A percentile compares a stretch with the other conserved stretches of the same genome.
phyloP scores from a whole-genome alignment of 306 rosid species.

The Prunus padus region DNA sequence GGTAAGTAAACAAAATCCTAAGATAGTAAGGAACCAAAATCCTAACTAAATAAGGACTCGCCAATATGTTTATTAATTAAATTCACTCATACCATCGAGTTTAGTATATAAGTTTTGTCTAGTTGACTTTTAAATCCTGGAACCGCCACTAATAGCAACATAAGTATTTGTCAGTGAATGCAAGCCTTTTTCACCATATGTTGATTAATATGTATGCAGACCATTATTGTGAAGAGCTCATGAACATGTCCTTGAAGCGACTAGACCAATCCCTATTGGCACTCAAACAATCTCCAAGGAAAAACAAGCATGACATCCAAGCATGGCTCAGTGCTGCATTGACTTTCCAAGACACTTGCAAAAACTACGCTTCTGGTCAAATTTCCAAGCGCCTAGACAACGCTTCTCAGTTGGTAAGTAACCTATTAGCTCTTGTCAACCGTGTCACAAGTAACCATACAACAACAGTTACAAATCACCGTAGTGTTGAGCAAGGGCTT shows the following conservation, averaged over 20 bases:
- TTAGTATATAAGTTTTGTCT: no score
- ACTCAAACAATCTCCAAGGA: conserved; percentile 24
- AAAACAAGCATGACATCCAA: conserved; percentile 45
- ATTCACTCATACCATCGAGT: no score
- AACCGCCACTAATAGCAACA: no score
- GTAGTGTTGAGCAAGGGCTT: background rate
- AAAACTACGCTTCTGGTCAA: conserved; percentile 29
- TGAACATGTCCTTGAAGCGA: conserved; percentile 40
- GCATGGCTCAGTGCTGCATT: conserved; percentile 58
- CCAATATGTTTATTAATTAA: no score
- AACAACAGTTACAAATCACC: background rate
- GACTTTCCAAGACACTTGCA: conserved; percentile 51
- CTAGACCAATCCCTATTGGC: conserved; percentile 37
- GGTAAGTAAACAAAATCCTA: no score
- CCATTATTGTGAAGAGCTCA: conserved; percentile 36
- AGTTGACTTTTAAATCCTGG: no score
- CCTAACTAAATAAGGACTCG: no score
- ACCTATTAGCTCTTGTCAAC: conserved; percentile 45
- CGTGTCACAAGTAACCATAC: background rate
- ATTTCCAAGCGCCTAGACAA: conserved; percentile 38
- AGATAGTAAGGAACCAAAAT: no score
- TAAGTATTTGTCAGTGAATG: background rate
- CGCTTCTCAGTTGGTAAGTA: conserved; percentile 43
- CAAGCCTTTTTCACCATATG: no score
- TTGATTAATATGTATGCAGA: conserved; percentile 12